These are phyloP conservation scores for Corylus americana DNA, from an alignment of 306 rosid genomes.

Conservation along the genomic window DNA sequence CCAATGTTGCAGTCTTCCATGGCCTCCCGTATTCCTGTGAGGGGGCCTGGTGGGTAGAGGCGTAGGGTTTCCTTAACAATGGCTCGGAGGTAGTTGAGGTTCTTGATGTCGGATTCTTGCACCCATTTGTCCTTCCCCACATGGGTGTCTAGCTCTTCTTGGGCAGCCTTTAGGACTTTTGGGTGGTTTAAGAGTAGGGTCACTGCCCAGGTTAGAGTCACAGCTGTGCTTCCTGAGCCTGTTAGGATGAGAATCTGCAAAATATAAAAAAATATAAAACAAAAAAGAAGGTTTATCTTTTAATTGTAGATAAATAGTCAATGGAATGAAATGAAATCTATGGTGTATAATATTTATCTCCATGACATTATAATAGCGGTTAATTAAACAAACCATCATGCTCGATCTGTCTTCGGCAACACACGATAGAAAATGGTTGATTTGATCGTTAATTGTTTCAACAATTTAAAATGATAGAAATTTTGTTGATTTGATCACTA, in stretches of 20 bases:
- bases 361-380: no score
- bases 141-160: conserved; percentile 29
- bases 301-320: no score
- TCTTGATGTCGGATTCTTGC: conserved; percentile 34
- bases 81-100: conserved; percentile 34
- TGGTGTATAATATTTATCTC: no score
- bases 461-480: no score
- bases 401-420: no score
- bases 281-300: not conserved
- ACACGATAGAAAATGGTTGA: no score
- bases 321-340: no score
- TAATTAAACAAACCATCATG: no score
- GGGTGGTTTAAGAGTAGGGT: conserved; percentile 35
- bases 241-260: conserved; percentile 23
- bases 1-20: conserved; percentile 30
- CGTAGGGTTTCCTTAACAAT: conserved; percentile 37
- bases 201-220: conserved; percentile 32
- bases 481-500: no score
- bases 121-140: conserved; percentile 41
- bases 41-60: conserved; percentile 33
- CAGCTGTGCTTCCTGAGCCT: conserved; percentile 34
- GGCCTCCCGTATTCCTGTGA: conserved; percentile 41
- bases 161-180: conserved; percentile 25
- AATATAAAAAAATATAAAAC: not conserved
- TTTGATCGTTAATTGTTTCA: no score